Base-by-base conservation (phyloP, 495 filamentous ascomycete genomes). In the Beverwykella pulmonaria region DNA sequence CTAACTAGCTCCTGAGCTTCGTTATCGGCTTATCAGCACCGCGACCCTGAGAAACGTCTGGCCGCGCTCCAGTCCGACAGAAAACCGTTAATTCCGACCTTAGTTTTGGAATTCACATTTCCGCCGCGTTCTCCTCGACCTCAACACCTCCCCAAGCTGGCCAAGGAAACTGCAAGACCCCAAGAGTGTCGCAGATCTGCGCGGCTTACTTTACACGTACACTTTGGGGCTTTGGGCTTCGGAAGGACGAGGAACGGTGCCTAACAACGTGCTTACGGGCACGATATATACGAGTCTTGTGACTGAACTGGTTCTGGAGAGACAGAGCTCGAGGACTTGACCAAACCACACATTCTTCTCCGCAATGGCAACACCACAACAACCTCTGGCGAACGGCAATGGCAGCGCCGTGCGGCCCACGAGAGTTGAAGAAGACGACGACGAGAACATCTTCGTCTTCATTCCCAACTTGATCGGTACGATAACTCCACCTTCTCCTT, bases 361-460 rank as follows among this genome's bases (percentile, higher is more conserved):
- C 44, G 44, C 56, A 36, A 68, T 68, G 65, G 52, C 59, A 36
- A 46, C 36, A 25, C 23, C 66, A 58, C 61, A 63, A 34, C 25
- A 54, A 30, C 55, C 69, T 22, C 68, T 71, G 53, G 71, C 60
- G 36, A 71, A 71, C 49, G 71, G 71, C 30, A 71, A 69, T 36
- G 71, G 68, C 34, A 60, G 25, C 32, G 60, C 49, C 20, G 57
- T 57, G 5, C 26, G 32, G 22, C 59, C 71, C 2, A 20, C 53
- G n/a, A 57, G 41, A 34, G 15, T 19, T 9, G 57, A 60, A 29
- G 52, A 73, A 59, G 79, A 83, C 49, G 72, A 78, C 8, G 75
- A 82, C 36, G 93, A 97, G 81, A 97, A 97, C 76, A 90, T 98
- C 65, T 98, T 96, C 71, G 77, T 96, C n/a, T 97, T 97, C 79